These are phyloP conservation scores for Fusarium sororula DNA, from an alignment of 2,329 filamentous ascomycete genomes.

Conservation along the genomic window DNA sequence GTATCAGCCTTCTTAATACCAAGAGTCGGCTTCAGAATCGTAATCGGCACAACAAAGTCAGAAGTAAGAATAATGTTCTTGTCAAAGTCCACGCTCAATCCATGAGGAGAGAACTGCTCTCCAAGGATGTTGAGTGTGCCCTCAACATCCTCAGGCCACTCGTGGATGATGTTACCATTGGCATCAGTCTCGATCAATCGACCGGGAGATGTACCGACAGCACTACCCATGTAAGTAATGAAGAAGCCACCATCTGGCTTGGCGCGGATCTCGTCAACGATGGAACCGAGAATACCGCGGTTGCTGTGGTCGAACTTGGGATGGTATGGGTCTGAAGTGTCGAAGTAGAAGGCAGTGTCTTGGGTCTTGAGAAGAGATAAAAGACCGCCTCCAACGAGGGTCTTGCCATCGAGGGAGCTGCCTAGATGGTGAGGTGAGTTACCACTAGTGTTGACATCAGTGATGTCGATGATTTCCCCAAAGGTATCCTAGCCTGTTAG, in stretches of 20 bases:
- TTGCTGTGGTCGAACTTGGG: conserved; percentile 69
- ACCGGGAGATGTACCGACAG: conserved; percentile 65
- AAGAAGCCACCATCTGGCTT: conserved; percentile 70
- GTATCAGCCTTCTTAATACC: conserved; percentile 66
- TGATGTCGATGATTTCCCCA: conserved; percentile 65
- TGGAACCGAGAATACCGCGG: conserved; percentile 65
- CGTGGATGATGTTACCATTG: conserved; percentile 67
- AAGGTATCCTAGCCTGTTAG: conserved; percentile 61
- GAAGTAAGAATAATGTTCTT: conserved; percentile 68
- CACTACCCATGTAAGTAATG: conserved; percentile 70
- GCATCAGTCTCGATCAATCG: conserved; percentile 69
- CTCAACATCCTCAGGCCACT: conserved; percentile 67
- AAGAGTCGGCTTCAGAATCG: conserved; percentile 66
- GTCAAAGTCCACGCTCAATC: conserved; percentile 65
- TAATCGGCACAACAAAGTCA: conserved; percentile 70
- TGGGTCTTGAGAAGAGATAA: conserved; percentile 68
- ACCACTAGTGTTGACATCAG: conserved; percentile 66
- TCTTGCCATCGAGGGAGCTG: conserved; percentile 64
- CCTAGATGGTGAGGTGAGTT: conserved; percentile 70
- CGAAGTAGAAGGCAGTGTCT: conserved; percentile 71
- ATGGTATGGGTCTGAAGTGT: conserved; percentile 65
- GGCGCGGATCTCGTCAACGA: conserved; percentile 69
- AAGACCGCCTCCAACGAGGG: conserved; percentile 65
- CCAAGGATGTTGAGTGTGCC: conserved; percentile 65
- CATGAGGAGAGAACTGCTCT: conserved; percentile 70